These are phyloP conservation scores for Cyberlindnera americana DNA, from an alignment of 805 yeast species.

Conservation along the genomic window DNA sequence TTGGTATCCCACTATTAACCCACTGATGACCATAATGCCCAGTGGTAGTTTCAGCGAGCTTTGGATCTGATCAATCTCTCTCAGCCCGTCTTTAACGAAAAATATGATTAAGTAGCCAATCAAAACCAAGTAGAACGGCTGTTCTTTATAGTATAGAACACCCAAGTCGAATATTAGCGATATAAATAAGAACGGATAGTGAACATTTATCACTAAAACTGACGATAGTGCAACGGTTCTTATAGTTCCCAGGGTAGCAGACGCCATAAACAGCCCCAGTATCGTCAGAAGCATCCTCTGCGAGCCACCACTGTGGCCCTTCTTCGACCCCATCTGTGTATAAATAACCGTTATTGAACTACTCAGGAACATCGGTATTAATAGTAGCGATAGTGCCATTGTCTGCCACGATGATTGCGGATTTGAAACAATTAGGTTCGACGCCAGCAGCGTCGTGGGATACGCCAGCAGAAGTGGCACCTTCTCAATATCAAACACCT, in stretches of 20 bases:
- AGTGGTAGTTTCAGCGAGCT: slow-evolving; percentile 7
- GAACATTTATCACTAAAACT: slow-evolving; percentile 19
- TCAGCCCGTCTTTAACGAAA: slow-evolving; percentile 10
- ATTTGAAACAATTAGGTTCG: slow-evolving; percentile 18
- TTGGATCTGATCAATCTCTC: slow-evolving; percentile 15
- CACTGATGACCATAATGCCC: neutral
- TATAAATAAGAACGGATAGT: slow-evolving; percentile 7
- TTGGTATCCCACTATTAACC: slow-evolving; percentile 2
- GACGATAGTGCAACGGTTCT: slow-evolving; percentile 22
- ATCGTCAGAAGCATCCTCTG: slow-evolving; percentile 10
- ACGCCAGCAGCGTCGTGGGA: slow-evolving; percentile 25
- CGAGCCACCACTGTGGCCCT: neutral
- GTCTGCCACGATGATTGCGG: slow-evolving; percentile 1
- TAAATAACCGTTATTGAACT: slow-evolving; percentile 14
- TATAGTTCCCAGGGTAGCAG: slow-evolving; percentile 22
- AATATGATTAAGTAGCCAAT: slow-evolving; percentile 7
- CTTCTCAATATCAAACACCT: slow-evolving; percentile 23
- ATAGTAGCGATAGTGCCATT: slow-evolving; percentile 2
- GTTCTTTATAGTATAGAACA: slow-evolving; percentile 4
- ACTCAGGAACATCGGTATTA: slow-evolving; percentile 19
- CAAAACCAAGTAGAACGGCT: neutral
- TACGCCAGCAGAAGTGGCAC: slow-evolving; percentile 28
- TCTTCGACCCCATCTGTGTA: slow-evolving; percentile 5
- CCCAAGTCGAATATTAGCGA: slow-evolving; percentile 19
- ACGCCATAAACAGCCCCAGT: slow-evolving; percentile 12